Conservation (phyloP, 768 basidiomycete genomes). For the Podaxis sp. region DNA sequence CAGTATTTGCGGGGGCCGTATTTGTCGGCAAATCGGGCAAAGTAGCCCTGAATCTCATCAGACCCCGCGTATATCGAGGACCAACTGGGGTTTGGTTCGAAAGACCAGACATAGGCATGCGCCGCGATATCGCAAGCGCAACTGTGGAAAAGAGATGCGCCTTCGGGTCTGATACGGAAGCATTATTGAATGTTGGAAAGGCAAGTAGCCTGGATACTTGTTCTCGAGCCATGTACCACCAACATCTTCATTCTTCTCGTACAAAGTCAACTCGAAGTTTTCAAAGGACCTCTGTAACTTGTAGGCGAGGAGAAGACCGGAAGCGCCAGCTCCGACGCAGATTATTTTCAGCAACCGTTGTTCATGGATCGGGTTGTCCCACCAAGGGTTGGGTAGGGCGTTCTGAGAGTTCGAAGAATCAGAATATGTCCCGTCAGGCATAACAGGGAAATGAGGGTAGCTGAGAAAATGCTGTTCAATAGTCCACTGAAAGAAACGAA, state of each 20-base stretch:
- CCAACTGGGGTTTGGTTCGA: slow-evolving; percentile 23
- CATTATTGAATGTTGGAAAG: not conserved
- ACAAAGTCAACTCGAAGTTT: slow-evolving; percentile 26
- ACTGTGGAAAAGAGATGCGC: not conserved
- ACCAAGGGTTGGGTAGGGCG: not conserved
- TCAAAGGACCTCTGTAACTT: slow-evolving; percentile 31
- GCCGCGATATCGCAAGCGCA: slow-evolving; percentile 21
- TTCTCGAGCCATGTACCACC: slow-evolving; percentile 33
- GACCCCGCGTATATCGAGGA: slow-evolving; percentile 19
- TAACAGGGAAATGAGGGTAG: not conserved
- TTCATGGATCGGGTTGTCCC: slow-evolving; percentile 21
- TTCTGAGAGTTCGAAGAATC: not conserved
- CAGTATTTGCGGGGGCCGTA: slow-evolving; percentile 19
- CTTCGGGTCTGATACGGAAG: not conserved
- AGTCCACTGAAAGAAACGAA: too few relatives aligned
- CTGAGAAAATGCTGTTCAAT: not conserved
- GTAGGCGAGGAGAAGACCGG: slow-evolving; percentile 28
- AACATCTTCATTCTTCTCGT: slow-evolving; percentile 28
- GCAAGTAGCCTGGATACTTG: slow-evolving; percentile 13
- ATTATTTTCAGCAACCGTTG: slow-evolving; percentile 26
- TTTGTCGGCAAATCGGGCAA: slow-evolving; percentile 17
- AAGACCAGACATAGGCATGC: slow-evolving; percentile 23
- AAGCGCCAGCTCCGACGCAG: slow-evolving; percentile 31
- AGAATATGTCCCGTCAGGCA: not conserved
- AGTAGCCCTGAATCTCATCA: slow-evolving; percentile 20